phyloP scores from a whole-genome alignment of 345 rosid species.

The Gossypium arboreum region DNA sequence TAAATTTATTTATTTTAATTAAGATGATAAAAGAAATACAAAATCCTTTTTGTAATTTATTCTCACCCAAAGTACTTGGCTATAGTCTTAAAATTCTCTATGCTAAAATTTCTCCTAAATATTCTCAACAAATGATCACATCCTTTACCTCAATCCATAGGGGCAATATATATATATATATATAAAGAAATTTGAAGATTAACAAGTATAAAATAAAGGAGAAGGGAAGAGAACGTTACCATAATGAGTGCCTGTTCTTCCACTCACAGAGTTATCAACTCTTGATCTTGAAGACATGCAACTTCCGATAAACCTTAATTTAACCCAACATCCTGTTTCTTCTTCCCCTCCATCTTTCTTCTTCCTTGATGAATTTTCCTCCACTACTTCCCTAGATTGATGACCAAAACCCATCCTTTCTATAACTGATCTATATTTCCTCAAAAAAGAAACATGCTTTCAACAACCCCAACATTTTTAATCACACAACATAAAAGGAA shows the following conservation, averaged over 20 bases:
- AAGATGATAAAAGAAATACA: background rate
- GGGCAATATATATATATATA: background rate
- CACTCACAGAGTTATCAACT: conserved; percentile 70
- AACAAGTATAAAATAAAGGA: background rate
- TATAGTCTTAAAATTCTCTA: background rate
- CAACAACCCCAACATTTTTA: conserved; percentile 7
- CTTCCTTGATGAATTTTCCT: conserved; percentile 31
- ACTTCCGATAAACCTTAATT: conserved; percentile 45
- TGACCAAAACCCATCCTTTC: conserved; percentile 36
- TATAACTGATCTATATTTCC: background rate
- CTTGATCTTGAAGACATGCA: conserved; percentile 80
- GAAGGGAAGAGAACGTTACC: conserved; percentile 26
- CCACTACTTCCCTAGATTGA: conserved; percentile 36
- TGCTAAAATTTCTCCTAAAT: background rate
- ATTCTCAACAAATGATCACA: background rate
- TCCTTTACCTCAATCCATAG: background rate
- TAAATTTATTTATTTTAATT: background rate
- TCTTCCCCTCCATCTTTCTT: conserved; percentile 38
- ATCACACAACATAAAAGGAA: background rate
- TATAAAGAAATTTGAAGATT: background rate
- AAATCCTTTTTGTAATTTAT: background rate
- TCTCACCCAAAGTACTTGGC: background rate
- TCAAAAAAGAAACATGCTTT: background rate
- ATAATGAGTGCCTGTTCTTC: conserved; percentile 37
- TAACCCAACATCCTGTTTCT: conserved; percentile 66